Base-by-base conservation (phyloP, 371 early-diverging fungal species). In the Actinomucor elegans region DNA sequence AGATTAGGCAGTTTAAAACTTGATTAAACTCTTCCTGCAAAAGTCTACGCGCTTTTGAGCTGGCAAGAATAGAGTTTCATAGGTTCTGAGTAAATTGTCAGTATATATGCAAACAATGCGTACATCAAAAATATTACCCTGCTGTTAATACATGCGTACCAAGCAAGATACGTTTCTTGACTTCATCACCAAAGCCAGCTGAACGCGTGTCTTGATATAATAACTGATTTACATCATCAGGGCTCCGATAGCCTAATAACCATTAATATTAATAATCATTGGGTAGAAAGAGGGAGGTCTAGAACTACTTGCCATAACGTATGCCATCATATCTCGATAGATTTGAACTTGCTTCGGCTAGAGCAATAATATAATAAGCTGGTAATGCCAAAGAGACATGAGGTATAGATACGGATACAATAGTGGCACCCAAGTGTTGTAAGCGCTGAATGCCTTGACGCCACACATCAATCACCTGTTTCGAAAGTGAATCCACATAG, bases 331-430 rank as follows among this genome's bases (percentile, higher is more conserved):
- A 97, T 48, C 93, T 75, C 45, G 95, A 87, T 56, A 97, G 60
- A 60, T 94, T 96, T 14, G 93, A 94, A 11, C 89, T 86, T 4
- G 97, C 96, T 69, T 96, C 97, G 9, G 96, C 94, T 7, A 90
- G 79, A 4, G 94, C 95, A 41, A 96, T 65, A 1, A 89, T 87
- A 57, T 94, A 92, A 66, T 97, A 97, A 1, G 93, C 83, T 12
- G 95, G 80, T 18, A 97, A 78, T 2, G 94, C 87, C 32, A 79
- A 64, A 14, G 73, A 64, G 0, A 88, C 88, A 61, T 85, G 79
- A 1, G 92, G 91, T 33, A 93, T 66, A 0, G 86, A 81, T 0
- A 96, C 85, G 0, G 85, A 72, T 0, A 84, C 73, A 7, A 95
- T 75, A 0, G 74, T 72, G 1, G 92, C 93, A 0, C 94, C 94